A percentile compares a stretch with the other conserved stretches of the same genome.
Evolutionary conservation across 208 protist genomes (phyloP).

Genomic region (Leptomonas pyrrhocoris): DNA sequence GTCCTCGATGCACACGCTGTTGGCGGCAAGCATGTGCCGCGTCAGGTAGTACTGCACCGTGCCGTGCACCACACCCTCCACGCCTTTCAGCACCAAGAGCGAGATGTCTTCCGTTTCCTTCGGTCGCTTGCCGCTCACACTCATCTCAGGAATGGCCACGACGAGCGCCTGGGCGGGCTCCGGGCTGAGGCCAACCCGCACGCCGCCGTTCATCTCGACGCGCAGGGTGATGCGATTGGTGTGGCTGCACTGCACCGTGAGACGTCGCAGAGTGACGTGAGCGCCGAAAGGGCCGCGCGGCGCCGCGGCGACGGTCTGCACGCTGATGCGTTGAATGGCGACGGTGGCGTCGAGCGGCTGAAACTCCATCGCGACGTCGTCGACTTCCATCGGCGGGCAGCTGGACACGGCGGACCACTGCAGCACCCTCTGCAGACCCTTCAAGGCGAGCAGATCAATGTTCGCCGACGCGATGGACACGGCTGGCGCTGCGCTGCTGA

Average conservation of each 20-base stretch:
- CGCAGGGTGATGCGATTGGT: conserved; percentile 12
- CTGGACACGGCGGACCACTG: conserved; percentile 22
- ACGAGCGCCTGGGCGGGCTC: conserved; percentile 7
- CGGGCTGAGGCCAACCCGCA: conserved; percentile 16
- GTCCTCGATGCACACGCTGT: conserved; percentile 16
- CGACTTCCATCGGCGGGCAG: conserved; percentile 25
- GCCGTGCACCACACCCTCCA: conserved; percentile 17
- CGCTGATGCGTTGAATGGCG: conserved; percentile 14
- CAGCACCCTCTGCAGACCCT: conserved; percentile 11
- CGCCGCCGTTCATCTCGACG: conserved; percentile 16
- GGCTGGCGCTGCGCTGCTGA: background rate
- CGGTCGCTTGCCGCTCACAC: conserved; percentile 6
- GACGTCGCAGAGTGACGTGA: conserved; percentile 17
- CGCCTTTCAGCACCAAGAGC: conserved; percentile 7
- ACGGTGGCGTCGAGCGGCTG: conserved; percentile 29
- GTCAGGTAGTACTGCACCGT: conserved; percentile 19
- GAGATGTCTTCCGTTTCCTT: conserved; percentile 9
- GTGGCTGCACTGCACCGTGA: conserved; percentile 17
- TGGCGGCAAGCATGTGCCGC: conserved; percentile 15
- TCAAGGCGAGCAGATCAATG: conserved; percentile 13
- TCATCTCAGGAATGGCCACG: conserved; percentile 12
- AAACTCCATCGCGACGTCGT: conserved; percentile 20
- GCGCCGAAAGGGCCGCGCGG: conserved; percentile 19
- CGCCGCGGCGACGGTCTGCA: conserved; percentile 15
- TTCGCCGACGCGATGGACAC: background rate